Conservation (phyloP, 495 filamentous ascomycete genomes). For the Penicillium paxilli region DNA sequence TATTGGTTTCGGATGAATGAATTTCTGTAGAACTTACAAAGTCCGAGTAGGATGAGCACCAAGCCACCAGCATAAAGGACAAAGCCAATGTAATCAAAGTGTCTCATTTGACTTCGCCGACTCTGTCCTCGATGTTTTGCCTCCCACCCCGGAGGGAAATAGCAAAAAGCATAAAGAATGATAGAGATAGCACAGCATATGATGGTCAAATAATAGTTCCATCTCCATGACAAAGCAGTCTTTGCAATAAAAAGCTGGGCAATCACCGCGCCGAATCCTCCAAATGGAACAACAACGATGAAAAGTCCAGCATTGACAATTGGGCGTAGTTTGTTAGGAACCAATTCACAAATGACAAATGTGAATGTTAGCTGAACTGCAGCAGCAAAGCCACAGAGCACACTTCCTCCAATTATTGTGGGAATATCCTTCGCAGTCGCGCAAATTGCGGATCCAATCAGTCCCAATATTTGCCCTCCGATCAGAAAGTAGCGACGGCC, state of each 20-base stretch:
- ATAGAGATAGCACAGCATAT: constrained; percentile 36
- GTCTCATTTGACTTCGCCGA: constrained; percentile 29
- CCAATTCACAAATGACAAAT: constrained; percentile 39
- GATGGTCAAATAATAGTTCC: constrained; percentile 47
- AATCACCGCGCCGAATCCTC: constrained; percentile 43
- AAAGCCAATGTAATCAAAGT: constrained; percentile 47
- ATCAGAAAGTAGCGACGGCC: constrained; percentile 54
- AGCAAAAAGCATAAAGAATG: constrained; percentile 35
- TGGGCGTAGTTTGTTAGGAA: constrained; percentile 45
- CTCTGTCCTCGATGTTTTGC: constrained; percentile 28
- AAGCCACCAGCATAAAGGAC: constrained; percentile 43
- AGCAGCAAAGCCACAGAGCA: constrained; percentile 34
- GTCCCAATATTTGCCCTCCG: constrained; percentile 34
- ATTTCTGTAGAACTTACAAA: too few species aligned
- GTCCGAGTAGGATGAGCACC: constrained; percentile 45
- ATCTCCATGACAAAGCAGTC: constrained; percentile 40
- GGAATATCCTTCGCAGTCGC: constrained; percentile 44
- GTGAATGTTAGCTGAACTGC: constrained; percentile 40
- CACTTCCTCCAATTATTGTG: constrained; percentile 40
- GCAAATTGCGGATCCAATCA: constrained; percentile 46
- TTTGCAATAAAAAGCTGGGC: constrained; percentile 36
- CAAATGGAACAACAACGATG: constrained; percentile 34
- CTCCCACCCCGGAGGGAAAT: constrained; percentile 37
- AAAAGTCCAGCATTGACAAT: constrained; percentile 39
- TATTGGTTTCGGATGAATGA: too few species aligned